Conservation (phyloP, 331 rosid genomes). For the Malus hybrid region DNA sequence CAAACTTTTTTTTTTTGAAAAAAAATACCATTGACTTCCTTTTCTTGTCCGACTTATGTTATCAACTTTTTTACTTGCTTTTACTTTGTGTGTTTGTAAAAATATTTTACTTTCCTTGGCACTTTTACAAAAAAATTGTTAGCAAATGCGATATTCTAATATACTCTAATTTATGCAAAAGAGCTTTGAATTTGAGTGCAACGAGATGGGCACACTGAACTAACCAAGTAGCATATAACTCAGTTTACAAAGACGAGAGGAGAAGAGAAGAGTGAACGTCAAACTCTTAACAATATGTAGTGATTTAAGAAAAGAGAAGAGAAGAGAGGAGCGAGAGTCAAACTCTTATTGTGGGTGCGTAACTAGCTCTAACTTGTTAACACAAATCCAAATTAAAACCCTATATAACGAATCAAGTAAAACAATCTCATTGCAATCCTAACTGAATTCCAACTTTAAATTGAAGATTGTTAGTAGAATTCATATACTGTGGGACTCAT, state of each 20-base stretch:
- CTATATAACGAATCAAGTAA: neutral
- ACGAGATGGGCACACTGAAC: accelerated
- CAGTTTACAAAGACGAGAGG: no score
- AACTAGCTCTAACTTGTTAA: no score
- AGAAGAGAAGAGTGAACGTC: neutral
- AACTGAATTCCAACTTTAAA: neutral
- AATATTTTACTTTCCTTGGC: neutral
- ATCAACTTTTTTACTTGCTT: neutral
- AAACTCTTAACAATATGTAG: neutral
- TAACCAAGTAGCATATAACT: neutral
- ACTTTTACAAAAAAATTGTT: neutral
- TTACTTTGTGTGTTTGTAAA: neutral
- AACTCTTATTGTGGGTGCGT: neutral
- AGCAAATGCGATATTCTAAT: no score
- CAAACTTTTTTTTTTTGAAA: neutral
- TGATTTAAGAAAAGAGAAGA: neutral
- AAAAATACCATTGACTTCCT: neutral
- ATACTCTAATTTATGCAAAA: neutral
- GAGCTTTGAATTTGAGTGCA: neutral
- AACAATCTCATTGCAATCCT: neutral
- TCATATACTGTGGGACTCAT: neutral
- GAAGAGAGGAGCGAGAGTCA: neutral
- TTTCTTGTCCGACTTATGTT: neutral
- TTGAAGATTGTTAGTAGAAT: neutral
- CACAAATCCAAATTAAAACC: neutral